Base-by-base conservation (phyloP, 78 protist species). In the Dictyostelium purpureum region DNA sequence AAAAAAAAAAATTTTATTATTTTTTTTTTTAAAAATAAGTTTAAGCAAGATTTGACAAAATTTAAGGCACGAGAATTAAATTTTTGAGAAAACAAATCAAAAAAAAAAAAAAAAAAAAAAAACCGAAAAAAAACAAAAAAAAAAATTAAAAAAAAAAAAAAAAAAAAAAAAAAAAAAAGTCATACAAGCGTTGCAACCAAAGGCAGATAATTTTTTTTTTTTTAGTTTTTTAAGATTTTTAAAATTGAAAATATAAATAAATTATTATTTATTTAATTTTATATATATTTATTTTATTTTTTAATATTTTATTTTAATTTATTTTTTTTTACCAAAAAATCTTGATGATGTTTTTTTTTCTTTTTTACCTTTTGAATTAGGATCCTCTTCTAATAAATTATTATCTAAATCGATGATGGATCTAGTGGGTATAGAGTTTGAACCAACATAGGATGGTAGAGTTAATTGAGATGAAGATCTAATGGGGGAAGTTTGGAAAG, bases 251-350 rank as follows among this genome's bases (percentile, higher is more conserved):
- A 57, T n/a, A 2, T 7, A 26, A 9, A 57, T 1, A 57, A n/a
- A 57, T 6, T 24, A 24, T 6, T 24, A 10, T 7, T 18, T 18
- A 56, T 56, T 56, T 24, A 4, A n/a, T n/a, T n/a, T n/a, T n/a
- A n/a, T n/a, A n/a, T n/a, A 16, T 52, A 52, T 26, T 26, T 26
- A 21, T 57, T 26, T 57, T 57, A 10, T 26, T 26, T 9, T 57
- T 26, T 57, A 26, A 10, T 56, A 16, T 56, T 56, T 56, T 2
- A 2, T 24, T 6, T n/a, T 56, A 26, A 11, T 26, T 57, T 57
- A 26, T 33, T 63, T 31, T 63, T 63, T 63, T 63, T 33, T 63
- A 63, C 71, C 71, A 63, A 63, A 63, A 63, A 63, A 63, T 63
- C 43, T 63, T 4, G 71, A 63, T 16, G 42, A 26, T 33, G 71